Base-by-base conservation (phyloP, 352 stramenopile species). In the Globisporangium mamillatum region DNA sequence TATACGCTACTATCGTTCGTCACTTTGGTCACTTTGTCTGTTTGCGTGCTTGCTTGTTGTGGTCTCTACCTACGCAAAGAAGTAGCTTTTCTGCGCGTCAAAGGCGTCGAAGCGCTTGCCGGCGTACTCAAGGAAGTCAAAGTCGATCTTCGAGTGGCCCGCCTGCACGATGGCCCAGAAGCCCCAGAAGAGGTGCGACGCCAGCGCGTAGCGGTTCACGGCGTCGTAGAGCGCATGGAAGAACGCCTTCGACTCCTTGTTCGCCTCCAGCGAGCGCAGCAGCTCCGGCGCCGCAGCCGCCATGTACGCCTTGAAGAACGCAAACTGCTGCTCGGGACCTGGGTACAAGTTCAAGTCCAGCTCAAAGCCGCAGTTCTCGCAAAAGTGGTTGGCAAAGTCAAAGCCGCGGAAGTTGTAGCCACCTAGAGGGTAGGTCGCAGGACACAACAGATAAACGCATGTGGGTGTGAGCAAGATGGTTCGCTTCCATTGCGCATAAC, bases 381-480 rank as follows among this genome's bases (percentile, higher is more conserved):
- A 97, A 71, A 98, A 98, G 68, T 98, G 93, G 75, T 98, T 98
- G 60, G 89, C 94, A 73, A 98, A 94, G 80, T 98, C 94, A 69
- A 97, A 98, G 20, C 75, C 94, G 14, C 92, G 91, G 70, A 88
- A 97, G 78, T 98, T 98, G 81, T 93, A 97, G 52, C 86, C 90
- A 54, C 89, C 92, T 71, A 44, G 18, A 29, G 27, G 27, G 27
- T 32, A 41, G 12, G 46, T 1, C 14, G 25, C 14, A 57, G 4
- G 22, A 44, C 6, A 29, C 22, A 57, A 4, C 18, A 44, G 38
- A 66, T 34, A 38, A 2, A 4, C 16, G 36, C 36, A 44, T 8
- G 14, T 8, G 24, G 27, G 27, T 32, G 27, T 52, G n/a, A 61
- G 44, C 18, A 20, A n/a, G 18, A 5, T 22, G 44, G 44, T 20